Conservation (phyloP, 139 green algal species). For the Coccomyxa sp. region DNA sequence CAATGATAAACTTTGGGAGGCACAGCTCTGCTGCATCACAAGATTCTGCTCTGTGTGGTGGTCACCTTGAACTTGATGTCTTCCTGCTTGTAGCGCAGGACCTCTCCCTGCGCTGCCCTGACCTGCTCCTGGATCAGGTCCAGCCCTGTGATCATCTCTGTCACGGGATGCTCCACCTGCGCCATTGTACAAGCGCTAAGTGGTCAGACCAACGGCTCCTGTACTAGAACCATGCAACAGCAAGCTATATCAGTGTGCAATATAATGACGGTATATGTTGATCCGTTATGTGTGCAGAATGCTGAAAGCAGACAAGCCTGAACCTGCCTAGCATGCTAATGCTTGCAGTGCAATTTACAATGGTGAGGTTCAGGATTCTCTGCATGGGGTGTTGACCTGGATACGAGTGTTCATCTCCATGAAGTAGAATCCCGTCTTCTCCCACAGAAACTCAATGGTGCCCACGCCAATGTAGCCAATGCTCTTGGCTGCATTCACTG, state of each 20-base stretch:
- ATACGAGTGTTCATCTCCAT: constrained; percentile 99
- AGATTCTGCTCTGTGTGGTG: neutral
- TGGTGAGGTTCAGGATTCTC: too few species aligned
- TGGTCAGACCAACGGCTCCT: neutral
- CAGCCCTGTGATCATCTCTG: constrained; percentile 92
- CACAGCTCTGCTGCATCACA: neutral
- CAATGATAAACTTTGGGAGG: neutral
- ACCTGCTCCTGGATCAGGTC: constrained; percentile 95
- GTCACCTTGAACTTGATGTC: constrained; percentile 79
- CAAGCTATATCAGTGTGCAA: too few species aligned
- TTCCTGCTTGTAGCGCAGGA: constrained; percentile 76
- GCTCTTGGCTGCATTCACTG: constrained; percentile 71
- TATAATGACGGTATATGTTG: too few species aligned
- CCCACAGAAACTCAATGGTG: constrained; percentile 95
- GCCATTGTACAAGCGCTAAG: too few species aligned
- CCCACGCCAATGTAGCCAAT: constrained; percentile 85
- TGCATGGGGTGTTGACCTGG: too few species aligned
- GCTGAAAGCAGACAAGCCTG: too few species aligned
- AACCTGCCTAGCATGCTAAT: neutral
- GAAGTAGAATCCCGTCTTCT: constrained; percentile 94
- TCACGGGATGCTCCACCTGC: constrained; percentile 93
- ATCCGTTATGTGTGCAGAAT: too few species aligned
- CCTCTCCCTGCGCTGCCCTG: constrained; percentile 72
- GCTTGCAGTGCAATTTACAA: neutral
- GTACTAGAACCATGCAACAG: constrained; percentile 2